A percentile compares a stretch with the other conserved stretches of the same genome.
phyloP scores from a whole-genome alignment of 108 stramenopile species.

The Discostella stelligeroides region DNA sequence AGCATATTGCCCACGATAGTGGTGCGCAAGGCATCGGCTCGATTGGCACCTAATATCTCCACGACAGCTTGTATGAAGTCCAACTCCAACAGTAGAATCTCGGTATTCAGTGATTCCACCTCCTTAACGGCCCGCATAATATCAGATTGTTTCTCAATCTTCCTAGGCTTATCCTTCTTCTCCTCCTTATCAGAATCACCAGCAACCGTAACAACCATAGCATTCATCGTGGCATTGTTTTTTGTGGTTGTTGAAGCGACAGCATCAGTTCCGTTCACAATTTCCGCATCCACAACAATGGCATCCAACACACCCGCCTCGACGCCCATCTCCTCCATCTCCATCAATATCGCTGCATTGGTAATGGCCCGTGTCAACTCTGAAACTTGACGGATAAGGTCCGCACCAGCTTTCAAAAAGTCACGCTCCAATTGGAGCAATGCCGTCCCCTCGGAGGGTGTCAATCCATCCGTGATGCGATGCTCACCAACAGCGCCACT shows the following conservation, averaged over 20 bases:
- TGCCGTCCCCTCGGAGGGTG: slow-evolving; percentile 50
- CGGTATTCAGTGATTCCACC: slow-evolving; percentile 46
- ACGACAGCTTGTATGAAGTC: slow-evolving; percentile 67
- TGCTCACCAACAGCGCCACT: not conserved
- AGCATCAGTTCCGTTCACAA: slow-evolving; percentile 21
- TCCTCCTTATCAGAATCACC: slow-evolving; percentile 8
- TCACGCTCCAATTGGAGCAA: slow-evolving; percentile 64
- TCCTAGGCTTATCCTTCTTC: slow-evolving; percentile 26
- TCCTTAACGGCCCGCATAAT: slow-evolving; percentile 49
- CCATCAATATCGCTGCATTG: slow-evolving; percentile 57
- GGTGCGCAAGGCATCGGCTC: slow-evolving; percentile 66
- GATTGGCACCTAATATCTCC: slow-evolving; percentile 66
- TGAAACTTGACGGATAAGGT: slow-evolving; percentile 42
- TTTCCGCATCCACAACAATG: slow-evolving; percentile 13
- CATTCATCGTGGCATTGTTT: slow-evolving; percentile 13
- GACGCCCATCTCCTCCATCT: slow-evolving; percentile 69
- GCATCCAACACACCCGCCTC: slow-evolving; percentile 42
- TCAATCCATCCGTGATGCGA: slow-evolving; percentile 1
- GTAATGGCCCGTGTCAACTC: slow-evolving; percentile 56
- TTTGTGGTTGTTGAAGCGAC: slow-evolving; percentile 15
- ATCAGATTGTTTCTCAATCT: slow-evolving; percentile 34
- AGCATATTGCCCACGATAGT: slow-evolving; percentile 73
- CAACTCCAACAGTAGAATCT: slow-evolving; percentile 65
- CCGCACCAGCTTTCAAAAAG: slow-evolving; percentile 58
- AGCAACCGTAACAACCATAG: too few species aligned